Evolutionary conservation across 2,329 filamentous ascomycete species (phyloP).

Genomic region (Fusarium newnesense): DNA sequence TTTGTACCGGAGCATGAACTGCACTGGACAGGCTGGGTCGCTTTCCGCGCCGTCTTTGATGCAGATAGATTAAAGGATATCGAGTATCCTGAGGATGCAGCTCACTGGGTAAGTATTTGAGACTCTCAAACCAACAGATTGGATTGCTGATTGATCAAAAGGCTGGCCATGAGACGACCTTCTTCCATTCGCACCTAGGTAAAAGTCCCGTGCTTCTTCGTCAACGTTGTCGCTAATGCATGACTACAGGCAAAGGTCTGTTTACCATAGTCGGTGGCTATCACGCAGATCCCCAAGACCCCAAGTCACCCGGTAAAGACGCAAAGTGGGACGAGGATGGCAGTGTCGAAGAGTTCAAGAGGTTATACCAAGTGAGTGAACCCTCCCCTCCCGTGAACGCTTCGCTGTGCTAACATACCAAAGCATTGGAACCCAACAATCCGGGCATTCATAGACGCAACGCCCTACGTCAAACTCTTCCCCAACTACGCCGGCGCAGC

Average conservation of each 20-base stretch:
- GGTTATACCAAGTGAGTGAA: not conserved
- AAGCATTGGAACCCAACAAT: constrained; percentile 36
- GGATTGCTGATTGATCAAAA: not conserved
- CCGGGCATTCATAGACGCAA: constrained; percentile 45
- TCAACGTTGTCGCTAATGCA: not conserved
- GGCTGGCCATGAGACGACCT: not conserved
- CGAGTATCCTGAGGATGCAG: not conserved
- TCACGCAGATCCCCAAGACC: not conserved
- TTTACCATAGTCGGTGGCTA: not conserved
- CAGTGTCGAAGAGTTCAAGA: not conserved
- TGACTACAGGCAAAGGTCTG: not conserved
- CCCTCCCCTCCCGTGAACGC: not conserved
- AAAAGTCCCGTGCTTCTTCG: rapidly evolving
- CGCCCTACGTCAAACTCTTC: not conserved
- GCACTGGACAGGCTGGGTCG: not conserved
- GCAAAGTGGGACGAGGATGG: not conserved
- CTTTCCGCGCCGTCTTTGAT: not conserved
- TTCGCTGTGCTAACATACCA: not conserved
- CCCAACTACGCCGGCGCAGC: constrained; percentile 55
- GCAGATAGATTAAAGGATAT: not conserved
- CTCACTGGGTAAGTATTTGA: not conserved
- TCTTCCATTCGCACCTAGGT: not conserved
- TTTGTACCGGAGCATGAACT: not conserved
- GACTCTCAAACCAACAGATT: rapidly evolving
- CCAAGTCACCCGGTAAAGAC: not conserved